Conservation (phyloP, 257 asterid species). For the Scutellaria galericulata region DNA sequence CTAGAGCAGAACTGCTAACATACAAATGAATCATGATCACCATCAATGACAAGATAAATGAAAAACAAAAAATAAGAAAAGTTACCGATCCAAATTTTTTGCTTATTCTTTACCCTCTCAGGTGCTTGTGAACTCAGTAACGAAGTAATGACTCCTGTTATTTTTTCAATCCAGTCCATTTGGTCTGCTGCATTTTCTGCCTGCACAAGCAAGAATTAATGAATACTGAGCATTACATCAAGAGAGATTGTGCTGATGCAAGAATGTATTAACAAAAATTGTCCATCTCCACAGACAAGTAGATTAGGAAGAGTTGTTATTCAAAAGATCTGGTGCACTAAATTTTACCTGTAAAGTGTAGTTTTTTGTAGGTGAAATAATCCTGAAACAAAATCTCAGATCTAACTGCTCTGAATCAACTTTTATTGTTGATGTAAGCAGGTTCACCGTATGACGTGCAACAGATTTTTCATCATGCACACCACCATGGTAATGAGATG, state of each 20-base stretch:
- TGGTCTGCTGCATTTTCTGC: slow-evolving; percentile 81
- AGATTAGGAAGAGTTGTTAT: slow-evolving; percentile 10
- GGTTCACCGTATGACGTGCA: slow-evolving; percentile 80
- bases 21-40: slow-evolving; percentile 36
- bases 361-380: slow-evolving; percentile 78
- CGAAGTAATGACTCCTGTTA: slow-evolving; percentile 83
- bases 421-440: slow-evolving; percentile 84
- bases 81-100: slow-evolving; percentile 12
- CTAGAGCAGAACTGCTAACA: slow-evolving; percentile 57
- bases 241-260: slow-evolving; percentile 2
- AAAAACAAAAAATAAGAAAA: background rate
- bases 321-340: slow-evolving; percentile 10
- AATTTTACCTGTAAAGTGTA: slow-evolving; percentile 78
- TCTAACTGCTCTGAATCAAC: slow-evolving; percentile 78
- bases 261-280: background rate
- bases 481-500: slow-evolving; percentile 91
- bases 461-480: slow-evolving; percentile 74
- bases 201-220: slow-evolving; percentile 49
- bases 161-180: slow-evolving; percentile 89
- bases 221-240: slow-evolving; percentile 19
- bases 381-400: slow-evolving; percentile 88
- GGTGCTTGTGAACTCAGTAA: slow-evolving; percentile 70
- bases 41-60: slow-evolving; percentile 29
- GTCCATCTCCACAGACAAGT: slow-evolving; percentile 25
- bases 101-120: slow-evolving; percentile 61